phyloP scores from a whole-genome alignment of 306 rosid genomes.

The Cyclanthera cordifolia region DNA sequence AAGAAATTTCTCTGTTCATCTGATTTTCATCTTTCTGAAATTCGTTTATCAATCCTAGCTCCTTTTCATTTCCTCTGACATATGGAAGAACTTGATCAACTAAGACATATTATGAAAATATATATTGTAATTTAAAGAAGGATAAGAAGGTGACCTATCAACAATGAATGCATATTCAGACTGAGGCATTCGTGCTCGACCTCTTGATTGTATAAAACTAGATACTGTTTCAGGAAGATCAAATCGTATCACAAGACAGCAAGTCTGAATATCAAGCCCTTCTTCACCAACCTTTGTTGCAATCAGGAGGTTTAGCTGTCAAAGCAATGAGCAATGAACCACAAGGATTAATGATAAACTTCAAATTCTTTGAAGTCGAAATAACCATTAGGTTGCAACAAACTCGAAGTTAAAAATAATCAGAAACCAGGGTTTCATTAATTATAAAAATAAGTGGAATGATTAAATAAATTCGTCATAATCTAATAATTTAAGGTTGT shows the following conservation, averaged over 20 bases:
- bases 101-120: background rate
- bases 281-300: slow-evolving; percentile 99
- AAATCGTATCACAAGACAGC: slow-evolving; percentile 85
- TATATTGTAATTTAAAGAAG: slow-evolving; percentile 10
- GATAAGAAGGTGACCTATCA: slow-evolving; percentile 53
- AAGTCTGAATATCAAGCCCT: slow-evolving; percentile 97
- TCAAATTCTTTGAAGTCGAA: slow-evolving; percentile 13
- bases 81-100: slow-evolving; percentile 12
- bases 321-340: slow-evolving; percentile 18
- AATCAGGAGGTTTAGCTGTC: slow-evolving; percentile 77
- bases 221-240: slow-evolving; percentile 97
- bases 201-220: slow-evolving; percentile 97
- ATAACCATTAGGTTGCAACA: slow-evolving; percentile 1
- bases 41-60: slow-evolving; percentile 42
- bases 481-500: background rate
- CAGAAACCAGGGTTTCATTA: background rate
- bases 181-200: slow-evolving; percentile 88
- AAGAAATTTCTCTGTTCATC: slow-evolving; percentile 56
- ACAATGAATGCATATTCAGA: slow-evolving; percentile 87
- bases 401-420: background rate
- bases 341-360: slow-evolving; percentile 16
- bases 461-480: background rate
- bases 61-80: slow-evolving; percentile 62
- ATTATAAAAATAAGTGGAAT: background rate
- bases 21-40: slow-evolving; percentile 47